Evolutionary conservation across 1,139 yeast genomes (phyloP).

Genomic region (Protomyces pachydermus): DNA sequence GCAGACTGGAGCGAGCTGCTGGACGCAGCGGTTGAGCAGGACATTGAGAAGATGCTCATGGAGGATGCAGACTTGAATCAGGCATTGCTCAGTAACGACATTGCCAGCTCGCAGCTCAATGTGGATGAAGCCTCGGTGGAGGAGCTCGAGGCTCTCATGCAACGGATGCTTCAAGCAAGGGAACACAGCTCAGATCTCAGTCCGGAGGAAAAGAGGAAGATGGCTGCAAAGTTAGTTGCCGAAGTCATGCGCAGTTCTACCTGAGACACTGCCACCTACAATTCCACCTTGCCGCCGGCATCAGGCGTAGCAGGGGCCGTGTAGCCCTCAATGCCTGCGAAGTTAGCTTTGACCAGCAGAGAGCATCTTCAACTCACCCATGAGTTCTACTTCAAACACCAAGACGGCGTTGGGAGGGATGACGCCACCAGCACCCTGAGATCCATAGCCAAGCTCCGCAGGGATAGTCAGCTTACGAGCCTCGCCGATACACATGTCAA

Average conservation of each 20-base stretch:
- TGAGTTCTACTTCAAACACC: constrained; percentile 30
- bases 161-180: constrained; percentile 14
- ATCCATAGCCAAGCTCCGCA: constrained; percentile 69
- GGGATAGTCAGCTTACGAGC: constrained; percentile 74
- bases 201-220: constrained; percentile 1
- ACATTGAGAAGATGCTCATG: constrained; percentile 1
- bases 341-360: neutral
- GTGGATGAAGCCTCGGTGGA: constrained; percentile 10
- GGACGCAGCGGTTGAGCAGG: constrained; percentile 8
- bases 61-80: constrained; percentile 12
- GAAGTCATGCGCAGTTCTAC: neutral
- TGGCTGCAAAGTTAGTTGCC: constrained; percentile 20
- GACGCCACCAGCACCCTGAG: constrained; percentile 61
- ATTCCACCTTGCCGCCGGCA: constrained; percentile 14
- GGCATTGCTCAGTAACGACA: constrained; percentile 1
- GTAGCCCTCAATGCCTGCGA: constrained; percentile 16
- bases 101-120: neutral
- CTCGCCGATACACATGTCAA: constrained; percentile 82
- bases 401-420: constrained; percentile 30
- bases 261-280: neutral
- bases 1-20: constrained; percentile 21
- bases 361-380: neutral
- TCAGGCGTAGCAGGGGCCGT: constrained; percentile 19
- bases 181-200: constrained; percentile 17
- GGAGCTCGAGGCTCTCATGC: constrained; percentile 17